Evolutionary conservation across 1,284 basidiomycete species (phyloP), one percentile per base, ranked within the genome.

Genomic region (Trichosporon faecale): DNA sequence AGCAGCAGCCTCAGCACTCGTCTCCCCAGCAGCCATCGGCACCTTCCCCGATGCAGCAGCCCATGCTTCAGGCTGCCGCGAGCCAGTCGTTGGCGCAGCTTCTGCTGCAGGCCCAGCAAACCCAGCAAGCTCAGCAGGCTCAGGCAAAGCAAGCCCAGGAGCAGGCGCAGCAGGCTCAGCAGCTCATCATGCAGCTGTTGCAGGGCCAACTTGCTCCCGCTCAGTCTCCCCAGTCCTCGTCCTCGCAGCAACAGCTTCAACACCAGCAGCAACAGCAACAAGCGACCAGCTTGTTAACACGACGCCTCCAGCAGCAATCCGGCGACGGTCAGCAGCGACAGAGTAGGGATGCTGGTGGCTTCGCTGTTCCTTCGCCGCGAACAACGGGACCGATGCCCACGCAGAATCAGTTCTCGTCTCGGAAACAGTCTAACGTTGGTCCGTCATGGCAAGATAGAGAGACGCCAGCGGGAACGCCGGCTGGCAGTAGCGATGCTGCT

Each of bases 241-340:
- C 55, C 37, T 18, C 57, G 6, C 69, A 68, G 23, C 61, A 67
- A 61, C 66, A 70, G 52, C 66, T 65, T 60, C 67, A 68, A 46
- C 70, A 68, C 25, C 27, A 52, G 11, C 68, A 65, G 52, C 40
- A 52, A 29, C 57, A 61, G 18, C 57, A 46, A 14, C 66, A 61
- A 35, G 21, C 52, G 23, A 66, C 71, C 14, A 79, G 78, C 66
- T 70, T 80, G 6, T 70, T 80, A 25, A 75, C 77, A 1, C 73
- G 79, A 0, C 76, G 77, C n/a, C 68, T 79, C 46, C 79, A 78
- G 70, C 75, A 78, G 60, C 71, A 74, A 18, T n/a, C 74, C 68
- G 44, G 23, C 31, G 14, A 65, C 61, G 25, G 21, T 52, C 64
- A 14, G 16, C 68, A 57, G 31, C 67, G 65, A 64, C 44, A 61